Base-by-base conservation (phyloP, 441 rosid genomes). In the Lagerstroemia fauriei region DNA sequence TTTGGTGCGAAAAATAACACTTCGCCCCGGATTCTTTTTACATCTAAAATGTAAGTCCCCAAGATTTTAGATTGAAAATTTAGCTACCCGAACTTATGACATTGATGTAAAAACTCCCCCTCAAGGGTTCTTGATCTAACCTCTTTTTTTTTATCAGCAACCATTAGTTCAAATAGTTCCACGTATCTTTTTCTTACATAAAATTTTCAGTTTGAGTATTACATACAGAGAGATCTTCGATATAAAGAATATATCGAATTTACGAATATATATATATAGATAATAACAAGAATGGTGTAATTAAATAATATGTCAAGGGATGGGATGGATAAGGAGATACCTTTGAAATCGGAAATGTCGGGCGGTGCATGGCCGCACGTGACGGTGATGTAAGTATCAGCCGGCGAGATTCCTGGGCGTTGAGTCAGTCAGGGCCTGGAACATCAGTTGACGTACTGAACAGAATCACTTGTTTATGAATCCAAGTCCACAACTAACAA, bases 291-390 rank as follows among this genome's bases (percentile, higher is more conserved):
- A 38, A 38, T 38, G 3, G 44, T 38, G 44, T 38, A 38, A 38
- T 38, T 38, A 38, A 38, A 2, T 2, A 38, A 2, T 2, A 38
- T 2, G 2, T 11, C 17, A 70, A 20, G 41, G 24, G 41, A 31
- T 27, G 20, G 25, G 20, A 34, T 48, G 51, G 34, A 24, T 25
- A 38, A 38, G 20, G 68, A 61, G 68, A 61, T 78, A 11, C 76
- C 71, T 65, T 76, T 53, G 46, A 75, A 83, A 78, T 75, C 74
- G 79, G 72, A 83, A 84, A 79, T 41, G 66, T 76, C 86, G 77
- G 46, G 80, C 41, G 12, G 75, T 68, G 38, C 51, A 57, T 17
- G 86, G 44, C 53, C 34, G 68, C 78, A 76, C 75, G 86, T 80
- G 83, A 70, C 73, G 66, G 50, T 44, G 61, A 46, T 73, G 38